phyloP scores from a whole-genome alignment of 805 yeast species.

The Hanseniaspora vineae region DNA sequence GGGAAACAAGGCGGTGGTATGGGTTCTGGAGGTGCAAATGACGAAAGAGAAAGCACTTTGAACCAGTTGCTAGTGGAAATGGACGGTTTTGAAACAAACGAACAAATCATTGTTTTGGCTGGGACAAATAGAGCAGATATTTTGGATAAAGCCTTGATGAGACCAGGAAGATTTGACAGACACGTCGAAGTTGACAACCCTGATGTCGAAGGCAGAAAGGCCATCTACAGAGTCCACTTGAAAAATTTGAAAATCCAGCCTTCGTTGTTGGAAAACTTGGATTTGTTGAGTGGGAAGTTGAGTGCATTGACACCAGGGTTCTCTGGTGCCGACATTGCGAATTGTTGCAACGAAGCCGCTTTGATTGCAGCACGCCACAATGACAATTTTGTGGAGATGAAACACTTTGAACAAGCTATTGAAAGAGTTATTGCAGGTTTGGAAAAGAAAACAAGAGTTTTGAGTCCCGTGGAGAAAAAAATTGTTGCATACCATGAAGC shows the following conservation, averaged over 20 bases:
- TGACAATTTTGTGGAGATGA: conserved; percentile 52
- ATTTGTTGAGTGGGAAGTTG: conserved; percentile 63
- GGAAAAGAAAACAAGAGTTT: conserved; percentile 75
- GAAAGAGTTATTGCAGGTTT: conserved; percentile 96
- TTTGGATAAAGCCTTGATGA: conserved; percentile 78
- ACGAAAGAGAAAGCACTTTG: conserved; percentile 92
- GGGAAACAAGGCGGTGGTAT: conserved; percentile 27
- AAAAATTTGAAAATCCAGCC: conserved; percentile 50
- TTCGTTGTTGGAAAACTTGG: conserved; percentile 30
- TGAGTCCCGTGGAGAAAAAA: conserved; percentile 75
- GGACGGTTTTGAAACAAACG: conserved; percentile 91
- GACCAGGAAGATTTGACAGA: conserved; percentile 97
- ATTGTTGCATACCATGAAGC: conserved; percentile 98
- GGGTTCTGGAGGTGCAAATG: conserved; percentile 72
- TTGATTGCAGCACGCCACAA: conserved; percentile 85
- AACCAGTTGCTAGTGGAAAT: conserved; percentile 94
- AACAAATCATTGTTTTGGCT: conserved; percentile 92
- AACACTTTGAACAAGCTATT: conserved; percentile 89
- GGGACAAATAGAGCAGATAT: conserved; percentile 96
- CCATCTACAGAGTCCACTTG: conserved; percentile 80
- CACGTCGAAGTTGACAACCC: conserved; percentile 88
- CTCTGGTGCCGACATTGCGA: conserved; percentile 97
- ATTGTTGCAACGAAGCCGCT: conserved; percentile 95
- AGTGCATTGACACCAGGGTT: conserved; percentile 97
- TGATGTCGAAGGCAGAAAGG: conserved; percentile 89